A percentile compares a stretch with the other conserved stretches of the same genome.
These are phyloP conservation scores for Naganishia albida DNA, from an alignment of 1,284 basidiomycete species.

Conservation along the genomic window DNA sequence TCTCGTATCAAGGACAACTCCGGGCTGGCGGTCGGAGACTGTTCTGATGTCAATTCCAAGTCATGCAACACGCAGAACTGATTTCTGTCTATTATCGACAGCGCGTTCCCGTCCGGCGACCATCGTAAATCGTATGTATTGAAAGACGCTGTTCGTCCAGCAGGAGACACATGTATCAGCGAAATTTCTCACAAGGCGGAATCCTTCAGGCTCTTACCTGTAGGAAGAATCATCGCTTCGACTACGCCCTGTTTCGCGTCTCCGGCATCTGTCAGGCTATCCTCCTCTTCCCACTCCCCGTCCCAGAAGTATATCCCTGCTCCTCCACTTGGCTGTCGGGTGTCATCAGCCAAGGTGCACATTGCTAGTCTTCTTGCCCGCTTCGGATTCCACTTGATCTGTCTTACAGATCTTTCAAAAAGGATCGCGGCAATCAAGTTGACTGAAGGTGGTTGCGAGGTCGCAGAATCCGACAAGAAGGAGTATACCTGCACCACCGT, in stretches of 20 bases:
- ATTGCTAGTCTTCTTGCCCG: slow-evolving; percentile 24
- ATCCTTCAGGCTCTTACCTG: slow-evolving; percentile 11
- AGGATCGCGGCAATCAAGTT: slow-evolving; percentile 37
- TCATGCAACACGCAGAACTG: slow-evolving; percentile 31
- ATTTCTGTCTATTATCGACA: slow-evolving; percentile 30
- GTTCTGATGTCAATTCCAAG: background rate
- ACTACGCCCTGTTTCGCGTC: slow-evolving; percentile 23
- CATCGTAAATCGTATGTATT: slow-evolving; percentile 33
- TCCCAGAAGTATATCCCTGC: slow-evolving; percentile 31
- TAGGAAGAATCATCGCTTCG: slow-evolving; percentile 22
- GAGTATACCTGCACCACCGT: slow-evolving; percentile 45
- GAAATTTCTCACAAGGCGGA: too few species aligned
- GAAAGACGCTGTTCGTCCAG: slow-evolving; percentile 14
- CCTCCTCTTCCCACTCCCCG: slow-evolving; percentile 34
- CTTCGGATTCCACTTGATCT: slow-evolving; percentile 39
- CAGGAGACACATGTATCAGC: background rate
- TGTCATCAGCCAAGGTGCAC: slow-evolving; percentile 26
- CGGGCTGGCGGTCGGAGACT: background rate
- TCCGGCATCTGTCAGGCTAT: background rate
- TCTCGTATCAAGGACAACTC: slow-evolving; percentile 28
- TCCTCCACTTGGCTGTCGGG: background rate
- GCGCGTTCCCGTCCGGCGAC: slow-evolving; percentile 30
- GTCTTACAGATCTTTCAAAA: slow-evolving; percentile 38
- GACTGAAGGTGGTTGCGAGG: slow-evolving; percentile 31
- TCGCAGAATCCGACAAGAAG: slow-evolving; percentile 37